Percentiles rank a stretch among this genome's conserved stretches.
These are phyloP conservation scores for Trichoderma sp. DNA, from an alignment of 2,329 filamentous ascomycete species.

Conservation along the genomic window DNA sequence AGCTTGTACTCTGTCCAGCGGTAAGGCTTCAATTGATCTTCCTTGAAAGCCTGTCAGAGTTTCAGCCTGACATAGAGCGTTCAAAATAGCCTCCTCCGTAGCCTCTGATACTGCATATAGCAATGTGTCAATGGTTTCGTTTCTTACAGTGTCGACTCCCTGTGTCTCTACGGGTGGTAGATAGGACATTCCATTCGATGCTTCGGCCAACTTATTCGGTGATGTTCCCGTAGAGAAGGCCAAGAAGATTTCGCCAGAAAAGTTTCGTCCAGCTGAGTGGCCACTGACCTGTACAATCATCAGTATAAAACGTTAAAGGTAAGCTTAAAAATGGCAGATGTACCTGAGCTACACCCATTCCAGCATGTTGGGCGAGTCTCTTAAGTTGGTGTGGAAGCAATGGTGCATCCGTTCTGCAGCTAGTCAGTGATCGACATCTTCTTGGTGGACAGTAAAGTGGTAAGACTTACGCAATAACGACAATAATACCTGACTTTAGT, in stretches of 20 bases:
- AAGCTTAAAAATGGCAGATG: neutral
- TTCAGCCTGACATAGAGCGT: neutral
- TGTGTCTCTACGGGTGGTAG: neutral
- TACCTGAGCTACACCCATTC: neutral
- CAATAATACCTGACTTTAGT: neutral
- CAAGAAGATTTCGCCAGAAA: neutral
- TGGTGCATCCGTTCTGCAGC: neutral
- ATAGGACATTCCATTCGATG: neutral
- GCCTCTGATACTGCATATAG: neutral
- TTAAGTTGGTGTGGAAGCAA: neutral
- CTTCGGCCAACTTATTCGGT: neutral
- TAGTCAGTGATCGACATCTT: neutral
- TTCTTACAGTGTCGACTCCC: neutral
- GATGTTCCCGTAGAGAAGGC: neutral
- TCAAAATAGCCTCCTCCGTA: neutral
- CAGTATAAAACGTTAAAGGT: neutral
- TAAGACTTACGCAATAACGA: neutral
- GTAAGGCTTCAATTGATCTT: neutral
- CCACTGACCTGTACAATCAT: neutral
- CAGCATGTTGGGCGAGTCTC: neutral
- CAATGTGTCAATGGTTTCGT: neutral
- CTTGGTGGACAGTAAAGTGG: neutral
- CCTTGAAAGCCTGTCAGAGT: neutral
- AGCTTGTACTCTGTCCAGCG: neutral
- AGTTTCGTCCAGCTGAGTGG: neutral